A percentile compares a stretch with the other conserved stretches of the same genome.
Conservation (phyloP, 495 filamentous ascomycete genomes). For the Umbilicaria muhlenbergii region DNA sequence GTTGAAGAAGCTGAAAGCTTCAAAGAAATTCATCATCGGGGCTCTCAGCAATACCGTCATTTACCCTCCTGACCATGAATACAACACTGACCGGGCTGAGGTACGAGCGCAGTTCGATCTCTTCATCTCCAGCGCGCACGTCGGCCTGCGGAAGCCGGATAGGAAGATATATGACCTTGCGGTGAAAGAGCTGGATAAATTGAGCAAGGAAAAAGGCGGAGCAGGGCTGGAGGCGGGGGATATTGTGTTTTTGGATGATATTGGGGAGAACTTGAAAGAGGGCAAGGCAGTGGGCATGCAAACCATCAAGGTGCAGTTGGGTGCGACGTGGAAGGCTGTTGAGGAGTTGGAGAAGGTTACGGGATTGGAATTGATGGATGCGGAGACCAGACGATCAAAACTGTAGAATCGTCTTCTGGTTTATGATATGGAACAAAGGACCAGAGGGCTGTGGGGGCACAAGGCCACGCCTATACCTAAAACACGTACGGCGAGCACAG, state of each 20-base stretch:
- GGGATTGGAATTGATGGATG: constrained; percentile 37
- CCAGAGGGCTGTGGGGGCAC: too few species aligned
- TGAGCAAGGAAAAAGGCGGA: constrained; percentile 36
- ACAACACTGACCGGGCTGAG: constrained; percentile 24
- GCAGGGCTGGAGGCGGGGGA: constrained; percentile 45
- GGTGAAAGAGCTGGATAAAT: constrained; percentile 43
- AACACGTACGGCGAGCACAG: too few species aligned
- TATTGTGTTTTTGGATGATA: constrained; percentile 86
- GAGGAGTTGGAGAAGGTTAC: constrained; percentile 46
- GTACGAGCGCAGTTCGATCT: constrained; percentile 56
- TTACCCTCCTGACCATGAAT: constrained; percentile 54
- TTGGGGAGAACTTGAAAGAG: constrained; percentile 79
- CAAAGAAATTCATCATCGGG: constrained; percentile 53
- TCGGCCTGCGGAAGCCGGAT: constrained; percentile 80
- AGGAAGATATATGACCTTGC: constrained; percentile 64
- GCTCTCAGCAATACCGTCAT: constrained; percentile 82
- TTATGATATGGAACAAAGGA: too few species aligned
- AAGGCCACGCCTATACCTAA: too few species aligned
- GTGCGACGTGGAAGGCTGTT: constrained; percentile 62
- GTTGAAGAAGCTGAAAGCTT: constrained; percentile 41
- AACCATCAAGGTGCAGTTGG: constrained; percentile 73
- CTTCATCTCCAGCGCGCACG: constrained; percentile 70
- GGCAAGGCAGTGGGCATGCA: constrained; percentile 60
- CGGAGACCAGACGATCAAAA: constrained; percentile 14
- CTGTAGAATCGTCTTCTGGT: neutral